Evolutionary conservation across 1,139 yeast species (phyloP).

Genomic region (Candida freyschussii): DNA sequence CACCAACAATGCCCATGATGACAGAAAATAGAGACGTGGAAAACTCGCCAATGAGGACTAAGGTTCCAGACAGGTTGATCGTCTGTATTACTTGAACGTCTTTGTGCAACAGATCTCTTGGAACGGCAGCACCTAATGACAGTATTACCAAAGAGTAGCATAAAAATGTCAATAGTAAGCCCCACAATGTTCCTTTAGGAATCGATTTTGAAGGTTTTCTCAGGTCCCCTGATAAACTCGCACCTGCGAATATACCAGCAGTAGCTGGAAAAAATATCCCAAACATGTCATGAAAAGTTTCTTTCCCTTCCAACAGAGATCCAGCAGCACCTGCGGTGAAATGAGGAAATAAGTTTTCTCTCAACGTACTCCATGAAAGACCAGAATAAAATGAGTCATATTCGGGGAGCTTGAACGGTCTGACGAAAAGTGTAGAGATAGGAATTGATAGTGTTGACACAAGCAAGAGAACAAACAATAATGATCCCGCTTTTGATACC

Average conservation of each 20-base stretch:
- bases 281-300: conserved; percentile 78
- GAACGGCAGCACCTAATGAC: conserved; percentile 73
- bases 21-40: conserved; percentile 89
- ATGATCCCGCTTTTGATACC: conserved; percentile 79
- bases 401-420: conserved; percentile 51
- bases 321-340: conserved; percentile 94
- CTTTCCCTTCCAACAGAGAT: conserved; percentile 58
- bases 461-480: conserved; percentile 64
- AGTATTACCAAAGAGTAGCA: conserved; percentile 73
- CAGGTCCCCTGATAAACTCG: conserved; percentile 97
- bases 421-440: conserved; percentile 59
- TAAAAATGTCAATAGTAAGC: conserved; percentile 67
- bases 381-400: conserved; percentile 63
- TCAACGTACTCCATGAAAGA: conserved; percentile 58
- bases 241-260: conserved; percentile 98
- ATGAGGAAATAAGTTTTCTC: conserved; percentile 64
- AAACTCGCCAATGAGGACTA: conserved; percentile 82
- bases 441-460: conserved; percentile 81
- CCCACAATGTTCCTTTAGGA: conserved; percentile 85
- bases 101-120: conserved; percentile 65
- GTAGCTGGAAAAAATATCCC: conserved; percentile 98
- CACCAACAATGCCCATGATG: conserved; percentile 92
- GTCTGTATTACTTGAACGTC: conserved; percentile 86
- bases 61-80: conserved; percentile 61
- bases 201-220: conserved; percentile 80